Conservation (phyloP, 2,329 filamentous ascomycete species). For the Ophiostoma sp. region DNA sequence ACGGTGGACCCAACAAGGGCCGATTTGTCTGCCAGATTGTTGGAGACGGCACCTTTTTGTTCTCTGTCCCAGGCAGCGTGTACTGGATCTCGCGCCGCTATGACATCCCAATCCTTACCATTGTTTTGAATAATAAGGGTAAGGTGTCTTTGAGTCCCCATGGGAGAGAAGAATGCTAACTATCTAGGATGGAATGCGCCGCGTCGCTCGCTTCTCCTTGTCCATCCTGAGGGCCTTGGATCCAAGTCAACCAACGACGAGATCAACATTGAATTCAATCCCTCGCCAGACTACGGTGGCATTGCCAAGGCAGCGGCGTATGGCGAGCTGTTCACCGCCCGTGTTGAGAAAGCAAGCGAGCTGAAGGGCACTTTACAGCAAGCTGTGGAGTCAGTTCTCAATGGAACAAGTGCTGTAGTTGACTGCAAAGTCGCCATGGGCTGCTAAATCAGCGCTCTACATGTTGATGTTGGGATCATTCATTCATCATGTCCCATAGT, state of each 20-base stretch:
- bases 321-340: constrained; percentile 47
- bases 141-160: constrained; percentile 24
- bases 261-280: constrained; percentile 56
- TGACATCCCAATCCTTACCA: constrained; percentile 43
- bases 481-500: too few species aligned
- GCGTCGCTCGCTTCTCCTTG: constrained; percentile 49
- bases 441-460: too few species aligned
- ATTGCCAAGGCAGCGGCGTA: constrained; percentile 56
- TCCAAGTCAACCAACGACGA: constrained; percentile 55
- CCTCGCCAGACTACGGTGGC: constrained; percentile 53
- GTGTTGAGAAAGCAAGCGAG: constrained; percentile 43
- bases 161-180: background rate
- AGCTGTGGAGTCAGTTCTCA: constrained; percentile 47
- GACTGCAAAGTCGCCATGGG: constrained; percentile 44
- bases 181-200: constrained; percentile 54
- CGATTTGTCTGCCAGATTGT: constrained; percentile 47
- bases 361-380: constrained; percentile 44
- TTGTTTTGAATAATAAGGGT: constrained; percentile 49
- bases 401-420: constrained; percentile 48
- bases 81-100: constrained; percentile 47
- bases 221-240: constrained; percentile 53
- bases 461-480: too few species aligned
- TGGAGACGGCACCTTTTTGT: constrained; percentile 47
- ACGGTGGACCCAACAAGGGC: constrained; percentile 37
- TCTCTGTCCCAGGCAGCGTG: constrained; percentile 44